Base-by-base conservation (phyloP, 495 filamentous ascomycete species). In the Usnea hakonensis region DNA sequence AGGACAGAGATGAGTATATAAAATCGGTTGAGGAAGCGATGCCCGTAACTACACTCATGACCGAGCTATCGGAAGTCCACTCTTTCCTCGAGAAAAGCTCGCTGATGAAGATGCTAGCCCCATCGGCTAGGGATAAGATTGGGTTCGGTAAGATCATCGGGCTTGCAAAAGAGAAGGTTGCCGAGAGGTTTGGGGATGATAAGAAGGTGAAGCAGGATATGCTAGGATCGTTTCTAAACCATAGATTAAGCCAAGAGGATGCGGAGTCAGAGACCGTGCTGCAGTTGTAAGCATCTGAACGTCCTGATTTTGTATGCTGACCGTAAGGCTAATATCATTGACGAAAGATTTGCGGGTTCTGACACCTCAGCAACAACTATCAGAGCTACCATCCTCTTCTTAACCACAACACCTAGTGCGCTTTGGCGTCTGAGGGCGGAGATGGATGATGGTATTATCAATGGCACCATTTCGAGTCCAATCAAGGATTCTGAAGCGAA, bases 311-410 rank as follows among this genome's bases (percentile, higher is more conserved):
- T 32, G 1, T 32, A 0, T 52, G 26, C 13, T 32, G 16, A 21
- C 0, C 3, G 2, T 11, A 1, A 10, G 46, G 26, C 46, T 50
- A 14, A 50, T 30, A 7, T 30, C 28, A 14, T 0, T 2, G 8
- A 32, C 2, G 19, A 37, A 62, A 80, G 78, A 62, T 75, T 83
- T 63, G 85, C 84, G 3, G 85, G 84, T 55, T 81, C 83, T 19
- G 85, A 87, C 68, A 86, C 85, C 21, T 87, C 82, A 5, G 83
- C 83, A 9, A 79, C 78, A 5, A 79, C 81, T 3, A 77, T 87
- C 65, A 78, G 82, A 61, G 80, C 77, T 56, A 80, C 77, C 64
- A 74, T 87, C 64, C 77, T 81, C 67, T 77, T 82, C 64, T 68
- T 82, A 0, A 75, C 85, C 13, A 75, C 74, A 23, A 72, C 74